Evolutionary conservation across 768 basidiomycete genomes (phyloP).

Genomic region (Multifurca ochricompacta): DNA sequence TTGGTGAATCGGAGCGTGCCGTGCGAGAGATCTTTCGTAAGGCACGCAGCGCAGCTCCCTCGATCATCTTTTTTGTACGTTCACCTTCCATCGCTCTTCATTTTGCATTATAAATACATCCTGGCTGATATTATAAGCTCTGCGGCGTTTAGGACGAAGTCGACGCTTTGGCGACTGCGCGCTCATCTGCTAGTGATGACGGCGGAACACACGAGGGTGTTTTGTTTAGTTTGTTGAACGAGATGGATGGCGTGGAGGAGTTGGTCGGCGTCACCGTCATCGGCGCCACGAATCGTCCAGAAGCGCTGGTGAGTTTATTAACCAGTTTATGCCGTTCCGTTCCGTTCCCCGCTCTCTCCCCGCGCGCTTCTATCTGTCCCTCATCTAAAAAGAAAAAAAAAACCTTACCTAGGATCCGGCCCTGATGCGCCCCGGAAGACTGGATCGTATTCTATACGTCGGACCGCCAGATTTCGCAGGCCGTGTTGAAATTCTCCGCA

Average conservation of each 20-base stretch:
- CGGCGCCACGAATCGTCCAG: constrained; percentile 94
- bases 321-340: constrained; percentile 29
- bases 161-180: constrained; percentile 82
- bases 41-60: constrained; percentile 88
- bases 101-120: background rate
- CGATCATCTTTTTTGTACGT: constrained; percentile 93
- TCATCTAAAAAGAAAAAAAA: no score
- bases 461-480: constrained; percentile 81
- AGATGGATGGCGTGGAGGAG: constrained; percentile 98
- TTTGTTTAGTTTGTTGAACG: constrained; percentile 86
- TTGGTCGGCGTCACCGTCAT: constrained; percentile 90
- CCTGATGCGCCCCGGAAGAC: constrained; percentile 86
- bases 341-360: background rate
- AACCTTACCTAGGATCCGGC: constrained; percentile 68
- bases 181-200: constrained; percentile 45
- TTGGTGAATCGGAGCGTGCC: constrained; percentile 94
- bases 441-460: constrained; percentile 92
- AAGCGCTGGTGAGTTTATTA: constrained; percentile 38
- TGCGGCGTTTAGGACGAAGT: constrained; percentile 76
- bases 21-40: constrained; percentile 95
- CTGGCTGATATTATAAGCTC: background rate
- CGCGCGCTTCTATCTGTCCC: background rate
- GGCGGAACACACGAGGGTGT: constrained; percentile 74
- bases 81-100: background rate
- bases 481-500: constrained; percentile 77